These are phyloP conservation scores for Nitzschia palea DNA, from an alignment of 108 stramenopile genomes.

Conservation along the genomic window DNA sequence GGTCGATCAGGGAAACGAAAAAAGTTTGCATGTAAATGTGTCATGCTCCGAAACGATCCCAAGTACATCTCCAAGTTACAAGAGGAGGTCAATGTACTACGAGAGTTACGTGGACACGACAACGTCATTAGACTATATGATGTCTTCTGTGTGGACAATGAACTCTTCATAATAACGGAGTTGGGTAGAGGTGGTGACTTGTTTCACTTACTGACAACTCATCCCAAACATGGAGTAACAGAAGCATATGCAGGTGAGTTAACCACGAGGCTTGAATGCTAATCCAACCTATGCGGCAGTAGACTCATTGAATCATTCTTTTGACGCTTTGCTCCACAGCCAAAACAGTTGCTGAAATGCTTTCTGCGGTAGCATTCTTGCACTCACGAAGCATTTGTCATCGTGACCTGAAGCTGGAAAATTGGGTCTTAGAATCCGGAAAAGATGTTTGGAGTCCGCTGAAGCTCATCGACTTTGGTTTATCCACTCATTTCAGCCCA, in stretches of 20 bases:
- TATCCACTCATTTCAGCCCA: constrained; percentile 90
- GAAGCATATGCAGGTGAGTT: constrained; percentile 87
- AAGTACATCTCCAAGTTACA: constrained; percentile 93
- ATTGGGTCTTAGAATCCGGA: constrained; percentile 91
- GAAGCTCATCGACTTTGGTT: constrained; percentile 94
- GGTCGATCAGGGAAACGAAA: constrained; percentile 74
- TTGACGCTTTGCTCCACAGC: too few relatives aligned
- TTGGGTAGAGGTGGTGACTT: constrained; percentile 88
- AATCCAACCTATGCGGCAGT: background rate
- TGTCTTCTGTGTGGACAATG: constrained; percentile 79
- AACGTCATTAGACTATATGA: constrained; percentile 82
- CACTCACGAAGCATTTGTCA: constrained; percentile 90
- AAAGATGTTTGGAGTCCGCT: constrained; percentile 91
- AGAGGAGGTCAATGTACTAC: constrained; percentile 89
- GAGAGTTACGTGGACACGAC: constrained; percentile 79
- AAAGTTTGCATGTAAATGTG: constrained; percentile 93
- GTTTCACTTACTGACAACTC: constrained; percentile 88
- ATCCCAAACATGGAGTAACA: constrained; percentile 92
- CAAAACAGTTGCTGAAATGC: constrained; percentile 91
- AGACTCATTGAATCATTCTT: background rate
- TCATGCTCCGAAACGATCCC: constrained; percentile 86
- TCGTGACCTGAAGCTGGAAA: constrained; percentile 94
- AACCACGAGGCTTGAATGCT: background rate
- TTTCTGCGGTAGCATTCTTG: constrained; percentile 92
- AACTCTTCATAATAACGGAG: constrained; percentile 87